A percentile compares a stretch with the other conserved stretches of the same genome.
These are phyloP conservation scores for Epichloe sp. DNA, from an alignment of 2,329 filamentous ascomycete genomes.

Conservation along the genomic window DNA sequence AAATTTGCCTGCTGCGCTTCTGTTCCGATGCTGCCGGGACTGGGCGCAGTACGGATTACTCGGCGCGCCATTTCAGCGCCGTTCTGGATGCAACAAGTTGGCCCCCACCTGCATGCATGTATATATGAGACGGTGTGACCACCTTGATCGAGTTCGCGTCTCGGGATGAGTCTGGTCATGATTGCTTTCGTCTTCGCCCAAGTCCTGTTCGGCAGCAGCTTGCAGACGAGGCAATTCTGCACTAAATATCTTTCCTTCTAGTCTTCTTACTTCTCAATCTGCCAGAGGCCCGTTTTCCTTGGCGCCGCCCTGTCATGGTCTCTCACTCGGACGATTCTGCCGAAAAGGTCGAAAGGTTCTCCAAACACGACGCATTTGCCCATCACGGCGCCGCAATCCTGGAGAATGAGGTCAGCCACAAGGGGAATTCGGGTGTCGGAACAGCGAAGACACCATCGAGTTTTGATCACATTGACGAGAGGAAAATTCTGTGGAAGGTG, in stretches of 20 bases:
- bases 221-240: neutral
- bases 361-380: neutral
- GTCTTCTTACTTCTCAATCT: neutral
- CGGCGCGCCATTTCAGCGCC: no score
- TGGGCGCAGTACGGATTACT: no score
- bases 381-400: neutral
- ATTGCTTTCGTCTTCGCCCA: neutral
- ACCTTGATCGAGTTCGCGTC: neutral
- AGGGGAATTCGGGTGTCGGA: neutral
- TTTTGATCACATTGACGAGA: constrained; percentile 25
- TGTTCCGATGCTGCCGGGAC: no score
- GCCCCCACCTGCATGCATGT: neutral
- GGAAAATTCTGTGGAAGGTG: constrained; percentile 44
- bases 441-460: neutral
- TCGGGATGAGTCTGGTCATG: neutral
- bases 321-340: neutral
- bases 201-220: no score
- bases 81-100: neutral
- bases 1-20: no score
- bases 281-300: neutral
- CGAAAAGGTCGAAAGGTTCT: neutral
- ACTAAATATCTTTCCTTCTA: neutral
- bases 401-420: neutral
- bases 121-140: neutral
- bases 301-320: neutral